Conservation (phyloP, 495 filamentous ascomycete species). For the Talaromyces nanjingensis region DNA sequence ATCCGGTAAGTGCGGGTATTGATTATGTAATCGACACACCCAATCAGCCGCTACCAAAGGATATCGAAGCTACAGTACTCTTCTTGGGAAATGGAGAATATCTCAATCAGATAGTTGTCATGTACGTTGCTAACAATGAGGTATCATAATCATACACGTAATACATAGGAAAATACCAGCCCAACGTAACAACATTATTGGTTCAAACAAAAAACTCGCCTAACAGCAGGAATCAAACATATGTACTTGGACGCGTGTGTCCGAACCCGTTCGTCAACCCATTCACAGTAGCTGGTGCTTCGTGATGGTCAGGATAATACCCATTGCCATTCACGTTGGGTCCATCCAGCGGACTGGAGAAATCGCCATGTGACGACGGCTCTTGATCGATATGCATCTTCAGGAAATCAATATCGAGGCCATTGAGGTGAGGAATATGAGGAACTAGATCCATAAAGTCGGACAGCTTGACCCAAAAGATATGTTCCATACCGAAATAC, state of each 20-base stretch:
- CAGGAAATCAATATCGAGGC: slow-evolving; percentile 46
- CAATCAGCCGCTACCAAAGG: not conserved
- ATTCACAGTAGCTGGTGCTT: slow-evolving; percentile 20
- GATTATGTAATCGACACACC: not conserved
- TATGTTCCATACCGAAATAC: slow-evolving; percentile 49
- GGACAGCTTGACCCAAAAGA: slow-evolving; percentile 76
- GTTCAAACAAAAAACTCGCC: slow-evolving; percentile 6
- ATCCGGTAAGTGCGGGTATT: not conserved
- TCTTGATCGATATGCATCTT: slow-evolving; percentile 44
- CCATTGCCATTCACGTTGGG: slow-evolving; percentile 30
- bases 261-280: slow-evolving; percentile 33
- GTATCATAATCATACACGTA: slow-evolving; percentile 47
- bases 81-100: not conserved
- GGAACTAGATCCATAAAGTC: slow-evolving; percentile 70
- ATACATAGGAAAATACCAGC: slow-evolving; percentile 26
- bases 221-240: slow-evolving; percentile 31
- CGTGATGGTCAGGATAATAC: slow-evolving; percentile 15
- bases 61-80: not conserved
- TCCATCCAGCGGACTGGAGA: slow-evolving; percentile 7
- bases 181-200: slow-evolving; percentile 23
- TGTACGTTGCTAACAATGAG: slow-evolving; percentile 17
- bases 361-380: slow-evolving; percentile 12
- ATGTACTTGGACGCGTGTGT: slow-evolving; percentile 39
- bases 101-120: slow-evolving; percentile 15
- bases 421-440: slow-evolving; percentile 60